Base-by-base conservation (phyloP, 2,329 filamentous ascomycete species). In the Parastagonospora nodorum region DNA sequence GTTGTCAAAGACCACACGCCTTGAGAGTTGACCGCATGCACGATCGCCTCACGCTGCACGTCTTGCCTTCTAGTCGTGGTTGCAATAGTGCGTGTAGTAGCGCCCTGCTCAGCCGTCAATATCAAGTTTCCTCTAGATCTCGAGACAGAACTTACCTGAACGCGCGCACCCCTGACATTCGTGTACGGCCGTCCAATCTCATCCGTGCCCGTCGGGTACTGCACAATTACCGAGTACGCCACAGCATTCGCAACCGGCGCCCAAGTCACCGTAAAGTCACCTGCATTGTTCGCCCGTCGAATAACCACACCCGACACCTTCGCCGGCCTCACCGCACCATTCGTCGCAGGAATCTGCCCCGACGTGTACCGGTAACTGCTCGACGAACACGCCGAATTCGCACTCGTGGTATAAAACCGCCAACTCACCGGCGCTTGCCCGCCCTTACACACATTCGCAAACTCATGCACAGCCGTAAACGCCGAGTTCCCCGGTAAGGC, bases 221-320 rank as follows among this genome's bases (percentile, higher is more conserved):
- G 15, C 9, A 54, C 51, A 28, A 54, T 54, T 4, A 48, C 48
- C 8, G 51, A 54, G 27, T 54, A 54, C n/a, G 48, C 51, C 16
- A 30, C 39, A 7, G 48, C 43, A 16, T 28, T 41, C 12, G 51
- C 16, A 1, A 54, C 48, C 15, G 46, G 19, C n/a, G 37, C 27
- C 51, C 51, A 53, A 19, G 19, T 50, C 7, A 45, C 51, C 15
- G 16, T 8, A 19, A 47, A 53, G 5, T 53, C 51, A 5, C 51
- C 51, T 2, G 29, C 47, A 46, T 50, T 37, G 11, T 46, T 53
- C 12, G 29, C 32, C 15, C 50, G 35, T 2, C 42, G 33, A 15
- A 53, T 11, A 19, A 30, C 42, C 6, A 53, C 51, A 2, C 42
- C 38, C 15, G 47, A 28, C 8, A 47, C 42, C 38, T 40, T 39